Evolutionary conservation across 2,329 filamentous ascomycete species (phyloP), one percentile per base, ranked within the genome.

Genomic region (Diaporthe longicolla): DNA sequence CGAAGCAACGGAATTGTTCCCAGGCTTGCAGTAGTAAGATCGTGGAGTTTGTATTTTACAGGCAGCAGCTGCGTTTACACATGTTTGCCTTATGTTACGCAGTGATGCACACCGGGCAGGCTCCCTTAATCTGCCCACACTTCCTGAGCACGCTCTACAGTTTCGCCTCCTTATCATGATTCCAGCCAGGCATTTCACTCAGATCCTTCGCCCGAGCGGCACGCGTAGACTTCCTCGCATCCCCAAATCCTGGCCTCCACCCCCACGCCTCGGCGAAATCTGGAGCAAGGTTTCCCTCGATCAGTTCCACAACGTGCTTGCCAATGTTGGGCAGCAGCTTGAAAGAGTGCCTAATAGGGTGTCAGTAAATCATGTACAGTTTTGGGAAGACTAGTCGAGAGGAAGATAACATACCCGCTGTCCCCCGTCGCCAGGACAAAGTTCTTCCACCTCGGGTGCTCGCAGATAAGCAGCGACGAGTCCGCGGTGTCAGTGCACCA

Each of bases 251-350:
- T 1, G 84, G 84, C 17, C 85, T 80, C 85, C 85, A 87, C 74
- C 81, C 81, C 85, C 85, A 87, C 2, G 83, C 82, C 58, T 83
- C 75, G 7, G 82, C 78, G 57, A 86, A 75, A 24, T 86, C 82
- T 6, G 82, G 77, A 0, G 82, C 80, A 17, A 87, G 76, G 5
- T 77, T 80, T 1, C 81, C 83, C 74, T 86, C 85, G 7, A 87
- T 77, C 58, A 87, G 74, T 76, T 86, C 84, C 15, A 87, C 85
- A 4, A 87, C 82, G 73, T 87, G 84, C 71, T 84, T 86, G 1
- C 85, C 85, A 68, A 87, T 86, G 63, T 81, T 86, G 1, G 85
- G 85, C 19, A 87, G 75, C 0, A 86, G 79, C 72, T 86, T 87
- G 78, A 87, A 87, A 1, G 82, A 82, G 74, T 87, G 85, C 2